These are phyloP conservation scores for Coelastrella sp. DNA, from an alignment of 139 green algal genomes.

Conservation along the genomic window DNA sequence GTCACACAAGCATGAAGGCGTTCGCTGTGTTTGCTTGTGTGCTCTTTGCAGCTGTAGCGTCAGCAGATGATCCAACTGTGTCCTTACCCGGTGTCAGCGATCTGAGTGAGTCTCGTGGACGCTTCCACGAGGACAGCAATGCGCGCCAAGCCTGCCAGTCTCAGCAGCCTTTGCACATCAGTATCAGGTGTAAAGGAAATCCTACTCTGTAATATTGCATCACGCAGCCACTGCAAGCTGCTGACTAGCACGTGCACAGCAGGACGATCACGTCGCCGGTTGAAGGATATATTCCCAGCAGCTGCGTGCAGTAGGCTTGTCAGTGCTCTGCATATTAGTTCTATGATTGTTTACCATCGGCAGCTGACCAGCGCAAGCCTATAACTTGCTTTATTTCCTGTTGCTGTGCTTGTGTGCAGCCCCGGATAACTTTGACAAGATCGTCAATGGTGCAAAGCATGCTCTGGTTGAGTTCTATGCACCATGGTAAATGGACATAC, in stretches of 20 bases:
- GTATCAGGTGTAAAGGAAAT: neutral
- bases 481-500: constrained; percentile 54
- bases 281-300: neutral
- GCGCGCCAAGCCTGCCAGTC: neutral
- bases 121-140: neutral
- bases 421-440: constrained; percentile 72
- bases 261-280: neutral
- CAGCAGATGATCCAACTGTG: constrained; percentile 55
- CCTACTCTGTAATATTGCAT: neutral
- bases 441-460: constrained; percentile 74
- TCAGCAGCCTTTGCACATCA: neutral
- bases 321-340: neutral
- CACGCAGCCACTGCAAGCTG: neutral
- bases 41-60: neutral
- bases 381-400: neutral
- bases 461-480: constrained; percentile 87
- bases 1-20: constrained; percentile 5
- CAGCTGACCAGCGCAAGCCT: neutral
- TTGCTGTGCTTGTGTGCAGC: constrained; percentile 53
- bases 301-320: neutral
- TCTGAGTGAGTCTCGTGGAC: constrained; percentile 49
- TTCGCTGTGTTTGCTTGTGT: neutral
- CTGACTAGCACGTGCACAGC: neutral
- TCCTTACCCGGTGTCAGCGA: constrained; percentile 62
- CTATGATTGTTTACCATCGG: neutral